Conservation (phyloP, 495 filamentous ascomycete genomes). For the Halenospora varia region DNA sequence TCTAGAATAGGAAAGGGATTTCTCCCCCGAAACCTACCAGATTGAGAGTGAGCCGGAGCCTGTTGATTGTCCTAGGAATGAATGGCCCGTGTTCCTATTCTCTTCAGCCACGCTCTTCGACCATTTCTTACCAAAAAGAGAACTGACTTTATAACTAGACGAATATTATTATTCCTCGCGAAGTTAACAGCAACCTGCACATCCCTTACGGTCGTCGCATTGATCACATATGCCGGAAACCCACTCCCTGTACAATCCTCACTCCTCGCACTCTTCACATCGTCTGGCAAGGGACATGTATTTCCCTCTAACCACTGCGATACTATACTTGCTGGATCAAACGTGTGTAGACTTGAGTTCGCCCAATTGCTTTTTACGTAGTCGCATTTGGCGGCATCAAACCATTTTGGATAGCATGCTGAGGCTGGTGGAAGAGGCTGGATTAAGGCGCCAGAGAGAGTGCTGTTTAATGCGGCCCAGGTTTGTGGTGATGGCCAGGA, state of each 20-base stretch:
- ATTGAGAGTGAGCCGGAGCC: constrained; percentile 17
- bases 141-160: constrained; percentile 43
- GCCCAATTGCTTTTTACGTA: not conserved
- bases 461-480: not conserved
- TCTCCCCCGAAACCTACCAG: too few species aligned
- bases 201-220: constrained; percentile 36
- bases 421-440: not conserved
- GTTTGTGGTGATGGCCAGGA: not conserved
- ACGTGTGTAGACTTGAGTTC: not conserved
- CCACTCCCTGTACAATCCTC: constrained; percentile 20
- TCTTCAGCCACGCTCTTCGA: not conserved
- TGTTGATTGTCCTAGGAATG: constrained; percentile 44
- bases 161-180: constrained; percentile 47
- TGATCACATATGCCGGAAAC: constrained; percentile 44
- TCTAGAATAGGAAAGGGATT: too few species aligned
- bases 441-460: not conserved
- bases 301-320: constrained; percentile 6
- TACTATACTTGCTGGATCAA: constrained; percentile 14
- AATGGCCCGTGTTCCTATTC: constrained; percentile 56
- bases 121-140: not conserved
- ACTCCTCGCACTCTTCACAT: not conserved
- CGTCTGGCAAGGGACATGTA: constrained; percentile 3
- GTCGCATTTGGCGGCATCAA: not conserved
- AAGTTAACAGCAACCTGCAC: constrained; percentile 39
- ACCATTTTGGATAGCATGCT: not conserved